phyloP scores from a whole-genome alignment of 2,329 filamentous ascomycete genomes.

The Sclerotinia sclerotiorum region DNA sequence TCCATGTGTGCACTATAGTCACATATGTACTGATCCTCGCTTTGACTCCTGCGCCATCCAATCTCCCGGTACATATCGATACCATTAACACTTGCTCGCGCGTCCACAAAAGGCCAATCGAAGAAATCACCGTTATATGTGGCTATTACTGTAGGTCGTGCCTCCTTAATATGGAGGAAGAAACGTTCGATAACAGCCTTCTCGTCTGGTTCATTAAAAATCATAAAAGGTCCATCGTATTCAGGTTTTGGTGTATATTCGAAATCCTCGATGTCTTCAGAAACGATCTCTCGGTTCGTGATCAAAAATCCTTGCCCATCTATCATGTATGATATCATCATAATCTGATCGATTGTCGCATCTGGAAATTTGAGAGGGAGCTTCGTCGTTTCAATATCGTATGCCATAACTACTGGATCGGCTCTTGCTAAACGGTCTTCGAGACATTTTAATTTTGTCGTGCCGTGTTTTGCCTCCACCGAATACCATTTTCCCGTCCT shows the following conservation, averaged over 20 bases:
- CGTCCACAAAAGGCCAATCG: conserved; percentile 99
- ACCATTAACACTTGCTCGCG: conserved; percentile 86
- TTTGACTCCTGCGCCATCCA: conserved; percentile 85
- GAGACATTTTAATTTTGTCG: conserved; percentile 78
- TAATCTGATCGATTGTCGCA: conserved; percentile 89
- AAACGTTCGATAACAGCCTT: conserved; percentile 85
- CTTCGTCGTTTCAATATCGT: conserved; percentile 97
- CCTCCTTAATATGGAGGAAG: conserved; percentile 93
- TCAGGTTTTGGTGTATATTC: conserved; percentile 98
- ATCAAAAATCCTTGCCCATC: conserved; percentile 97
- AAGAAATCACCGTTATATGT: conserved; percentile 99
- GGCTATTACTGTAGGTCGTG: conserved; percentile 90
- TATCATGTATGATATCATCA: conserved; percentile 99
- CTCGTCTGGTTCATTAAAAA: conserved; percentile 97
- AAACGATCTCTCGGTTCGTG: conserved; percentile 96
- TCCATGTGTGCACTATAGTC: conserved; percentile 98
- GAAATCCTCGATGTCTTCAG: conserved; percentile 95
- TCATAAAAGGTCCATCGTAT: conserved; percentile 92
- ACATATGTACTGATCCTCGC: conserved; percentile 92
- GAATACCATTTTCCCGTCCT: conserved; percentile 96
- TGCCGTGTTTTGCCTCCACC: conserved; percentile 89
- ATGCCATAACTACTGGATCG: conserved; percentile 98
- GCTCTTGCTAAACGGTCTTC: conserved; percentile 86
- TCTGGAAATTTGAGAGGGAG: conserved; percentile 96
- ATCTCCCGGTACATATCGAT: conserved; percentile 99